Evolutionary conservation across 2,329 filamentous ascomycete genomes (phyloP), one percentile per base, ranked within the genome.

Genomic region (Iodosphaeria phyllophila): DNA sequence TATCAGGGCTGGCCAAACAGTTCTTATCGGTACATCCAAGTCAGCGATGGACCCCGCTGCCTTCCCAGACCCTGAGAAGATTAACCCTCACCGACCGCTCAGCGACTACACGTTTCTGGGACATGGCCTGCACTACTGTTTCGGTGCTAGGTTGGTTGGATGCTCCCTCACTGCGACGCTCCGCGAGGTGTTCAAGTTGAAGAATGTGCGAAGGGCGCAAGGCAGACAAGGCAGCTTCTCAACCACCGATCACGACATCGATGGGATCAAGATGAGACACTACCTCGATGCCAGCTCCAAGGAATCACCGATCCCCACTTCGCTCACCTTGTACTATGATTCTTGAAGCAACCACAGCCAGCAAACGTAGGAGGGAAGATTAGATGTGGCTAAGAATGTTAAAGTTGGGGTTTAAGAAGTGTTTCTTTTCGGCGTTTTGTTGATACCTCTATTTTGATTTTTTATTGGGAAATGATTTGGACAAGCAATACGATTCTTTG

Each of bases 151-250:
- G 10, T 58, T 64, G 8, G 67, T 59, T 40, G 57, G 69, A 32
- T 54, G 68, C 2, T 72, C 68, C 0, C 49, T 83, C 29, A 64
- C 66, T 1, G 64, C 73, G 33, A 72, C 80, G 56, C 63, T 82
- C 44, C 64, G 74, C 23, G 61, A 64, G 1, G 48, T 79, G 2
- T 75, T 74, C 37, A 51, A 58, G 30, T 52, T 68, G 35, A 56
- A 63, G 35, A 69, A 68, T 27, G 43, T 83, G 8, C 52, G 68
- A 5, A 56, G 69, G 16, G 69, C 65, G 0, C 52, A 64, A 0
- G 76, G 76, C 0, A 49, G 61, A 1, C 68, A 75, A 46, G 76
- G 76, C 0, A n/a, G n/a, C n/a, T n/a, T n/a, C n/a, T n/a, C n/a
- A n/a, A n/a, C n/a, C n/a, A n/a, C n/a, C n/a, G 27, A 28, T 6